phyloP scores from a whole-genome alignment of 768 basidiomycete genomes.

The Filobasidium wieringae region DNA sequence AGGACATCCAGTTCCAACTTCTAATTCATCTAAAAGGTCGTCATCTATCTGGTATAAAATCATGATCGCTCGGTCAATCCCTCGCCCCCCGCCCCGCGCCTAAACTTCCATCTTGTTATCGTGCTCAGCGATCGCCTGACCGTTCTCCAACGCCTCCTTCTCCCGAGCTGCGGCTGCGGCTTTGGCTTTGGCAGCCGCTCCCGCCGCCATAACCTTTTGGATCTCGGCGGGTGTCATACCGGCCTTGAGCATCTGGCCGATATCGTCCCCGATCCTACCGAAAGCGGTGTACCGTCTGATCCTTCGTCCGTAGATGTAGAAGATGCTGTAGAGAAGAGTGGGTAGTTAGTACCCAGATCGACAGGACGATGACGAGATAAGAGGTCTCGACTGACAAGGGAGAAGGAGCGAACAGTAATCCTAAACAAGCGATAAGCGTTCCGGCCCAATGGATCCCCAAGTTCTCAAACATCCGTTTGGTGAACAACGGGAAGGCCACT shows the following conservation, averaged over 20 bases:
- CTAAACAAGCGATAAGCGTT: constrained; percentile 21
- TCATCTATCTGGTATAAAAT: no score
- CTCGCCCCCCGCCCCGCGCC: no score
- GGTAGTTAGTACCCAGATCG: neutral
- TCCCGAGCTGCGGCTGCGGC: neutral
- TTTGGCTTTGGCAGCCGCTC: neutral
- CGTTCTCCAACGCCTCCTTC: neutral
- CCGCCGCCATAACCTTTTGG: neutral
- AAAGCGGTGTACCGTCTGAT: constrained; percentile 18
- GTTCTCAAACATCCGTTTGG: constrained; percentile 47
- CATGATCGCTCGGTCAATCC: no score
- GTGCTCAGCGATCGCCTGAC: neutral
- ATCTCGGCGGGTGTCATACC: neutral
- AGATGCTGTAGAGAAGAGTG: constrained; percentile 6
- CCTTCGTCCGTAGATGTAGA: constrained; percentile 19
- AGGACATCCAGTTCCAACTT: no score
- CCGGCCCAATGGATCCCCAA: constrained; percentile 24
- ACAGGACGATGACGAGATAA: no score
- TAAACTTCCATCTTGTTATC: neutral
- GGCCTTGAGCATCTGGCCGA: constrained; percentile 12
- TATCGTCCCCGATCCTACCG: constrained; percentile 22
- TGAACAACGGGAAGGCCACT: constrained; percentile 59
- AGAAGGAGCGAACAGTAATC: constrained; percentile 21
- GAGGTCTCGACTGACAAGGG: constrained; percentile 8
- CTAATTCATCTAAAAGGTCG: no score